Evolutionary conservation across 345 rosid species (phyloP).

Genomic region (Gossypium raimondii): DNA sequence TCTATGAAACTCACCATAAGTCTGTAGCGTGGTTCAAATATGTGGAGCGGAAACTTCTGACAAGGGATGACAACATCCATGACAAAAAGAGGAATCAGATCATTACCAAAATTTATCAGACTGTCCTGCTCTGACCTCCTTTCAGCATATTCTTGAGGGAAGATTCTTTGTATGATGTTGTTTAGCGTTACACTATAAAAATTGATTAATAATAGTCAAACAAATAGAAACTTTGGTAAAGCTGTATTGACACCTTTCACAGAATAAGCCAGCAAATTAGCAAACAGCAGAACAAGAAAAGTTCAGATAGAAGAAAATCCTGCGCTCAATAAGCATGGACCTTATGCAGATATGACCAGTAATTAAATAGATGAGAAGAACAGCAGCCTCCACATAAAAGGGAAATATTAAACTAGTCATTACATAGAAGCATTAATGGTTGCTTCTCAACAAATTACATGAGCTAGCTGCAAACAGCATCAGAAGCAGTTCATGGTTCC

Average conservation of each 20-base stretch:
- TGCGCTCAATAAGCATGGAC: neutral
- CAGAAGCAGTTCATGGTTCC: neutral
- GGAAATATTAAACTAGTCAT: neutral
- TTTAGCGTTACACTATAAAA: constrained; percentile 75
- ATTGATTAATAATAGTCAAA: constrained; percentile 12
- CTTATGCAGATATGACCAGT: neutral
- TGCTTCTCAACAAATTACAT: constrained; percentile 15
- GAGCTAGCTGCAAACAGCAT: constrained; percentile 8
- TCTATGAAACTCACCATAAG: constrained; percentile 68
- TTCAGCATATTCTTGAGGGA: constrained; percentile 87
- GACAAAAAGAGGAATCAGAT: constrained; percentile 83
- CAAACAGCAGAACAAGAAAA: neutral
- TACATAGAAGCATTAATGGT: neutral
- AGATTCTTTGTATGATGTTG: constrained; percentile 79
- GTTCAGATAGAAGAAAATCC: neutral
- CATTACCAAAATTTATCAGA: constrained; percentile 69
- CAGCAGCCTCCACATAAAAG: neutral
- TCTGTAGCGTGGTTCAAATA: constrained; percentile 90
- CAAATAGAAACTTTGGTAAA: neutral
- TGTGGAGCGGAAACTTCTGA: constrained; percentile 80
- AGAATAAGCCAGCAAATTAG: constrained; percentile 7
- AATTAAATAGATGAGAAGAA: neutral
- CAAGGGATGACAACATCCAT: constrained; percentile 91
- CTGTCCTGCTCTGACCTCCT: constrained; percentile 81
- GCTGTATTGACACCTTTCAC: neutral